Conservation (phyloP, 768 basidiomycete genomes). For the Saitozyma podzolica region DNA sequence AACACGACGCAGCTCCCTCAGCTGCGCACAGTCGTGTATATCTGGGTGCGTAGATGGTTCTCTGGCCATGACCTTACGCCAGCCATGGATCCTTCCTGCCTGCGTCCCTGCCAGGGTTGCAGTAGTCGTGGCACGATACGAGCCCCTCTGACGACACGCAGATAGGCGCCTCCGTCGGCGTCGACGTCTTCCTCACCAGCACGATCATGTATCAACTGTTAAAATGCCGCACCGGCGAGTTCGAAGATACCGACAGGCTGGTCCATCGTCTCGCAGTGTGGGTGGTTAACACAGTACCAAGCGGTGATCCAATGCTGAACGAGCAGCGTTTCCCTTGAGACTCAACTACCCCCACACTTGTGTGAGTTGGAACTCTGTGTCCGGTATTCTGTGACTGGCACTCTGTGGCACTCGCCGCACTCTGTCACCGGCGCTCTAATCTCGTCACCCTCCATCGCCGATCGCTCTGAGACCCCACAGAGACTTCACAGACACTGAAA, state of each 20-base stretch:
- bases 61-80: too few species aligned
- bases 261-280: conserved; percentile 2
- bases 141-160: too few species aligned
- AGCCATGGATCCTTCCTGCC: too few species aligned
- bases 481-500: not conserved
- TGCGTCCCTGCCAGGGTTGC: too few species aligned
- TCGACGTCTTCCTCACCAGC: conserved; percentile 10
- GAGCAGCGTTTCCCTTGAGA: not conserved
- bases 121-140: too few species aligned
- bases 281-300: not conserved
- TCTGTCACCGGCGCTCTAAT: too few species aligned
- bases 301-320: not conserved
- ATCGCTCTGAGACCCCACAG: too few species aligned
- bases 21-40: too few species aligned
- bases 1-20: too few species aligned
- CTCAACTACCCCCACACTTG: not conserved
- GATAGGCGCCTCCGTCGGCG: not conserved
- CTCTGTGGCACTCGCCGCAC: too few species aligned
- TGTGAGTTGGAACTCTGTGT: not conserved
- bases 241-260: conserved; percentile 5
- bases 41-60: too few species aligned
- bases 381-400: not conserved
- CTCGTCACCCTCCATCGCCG: too few species aligned
- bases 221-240: conserved; percentile 8
- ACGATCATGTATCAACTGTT: conserved; percentile 8